phyloP scores from a whole-genome alignment of 331 rosid genomes.

The Acacia pycnantha region DNA sequence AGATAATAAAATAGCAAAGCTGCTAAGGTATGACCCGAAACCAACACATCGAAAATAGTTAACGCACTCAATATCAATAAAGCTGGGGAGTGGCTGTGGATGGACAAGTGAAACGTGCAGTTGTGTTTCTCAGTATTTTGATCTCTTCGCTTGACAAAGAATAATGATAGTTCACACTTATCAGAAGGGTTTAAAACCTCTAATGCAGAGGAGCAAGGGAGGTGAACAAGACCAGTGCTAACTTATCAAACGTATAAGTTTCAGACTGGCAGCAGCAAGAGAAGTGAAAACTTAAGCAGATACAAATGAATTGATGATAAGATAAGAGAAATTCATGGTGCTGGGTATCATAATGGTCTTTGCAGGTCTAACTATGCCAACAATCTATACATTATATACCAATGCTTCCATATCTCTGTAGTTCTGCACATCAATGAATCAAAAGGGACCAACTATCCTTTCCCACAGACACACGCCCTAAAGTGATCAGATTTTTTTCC shows the following conservation, averaged over 20 bases:
- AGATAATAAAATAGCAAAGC: background rate
- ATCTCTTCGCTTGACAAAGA: slow-evolving; percentile 37
- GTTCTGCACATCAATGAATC: background rate
- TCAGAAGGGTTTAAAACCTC: background rate
- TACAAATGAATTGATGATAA: background rate
- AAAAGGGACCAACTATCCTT: background rate
- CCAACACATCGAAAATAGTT: background rate
- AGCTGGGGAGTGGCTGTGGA: background rate
- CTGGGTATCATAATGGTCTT: background rate
- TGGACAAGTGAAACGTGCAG: background rate
- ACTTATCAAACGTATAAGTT: background rate
- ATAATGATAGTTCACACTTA: background rate
- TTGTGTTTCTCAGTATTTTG: slow-evolving; percentile 22
- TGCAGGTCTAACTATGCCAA: background rate
- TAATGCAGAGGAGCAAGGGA: background rate
- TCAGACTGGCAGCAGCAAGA: background rate
- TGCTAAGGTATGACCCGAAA: background rate
- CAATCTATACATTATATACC: too few relatives aligned
- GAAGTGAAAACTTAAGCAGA: background rate
- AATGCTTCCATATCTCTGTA: background rate
- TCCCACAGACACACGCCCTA: background rate
- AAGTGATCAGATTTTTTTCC: background rate
- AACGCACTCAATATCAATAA: background rate
- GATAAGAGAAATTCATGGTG: background rate
- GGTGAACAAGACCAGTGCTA: background rate